A percentile compares a stretch with the other conserved stretches of the same genome.
phyloP scores from a whole-genome alignment of 176 grass and related monocot genomes.

The Hyparrhenia diplandra region DNA sequence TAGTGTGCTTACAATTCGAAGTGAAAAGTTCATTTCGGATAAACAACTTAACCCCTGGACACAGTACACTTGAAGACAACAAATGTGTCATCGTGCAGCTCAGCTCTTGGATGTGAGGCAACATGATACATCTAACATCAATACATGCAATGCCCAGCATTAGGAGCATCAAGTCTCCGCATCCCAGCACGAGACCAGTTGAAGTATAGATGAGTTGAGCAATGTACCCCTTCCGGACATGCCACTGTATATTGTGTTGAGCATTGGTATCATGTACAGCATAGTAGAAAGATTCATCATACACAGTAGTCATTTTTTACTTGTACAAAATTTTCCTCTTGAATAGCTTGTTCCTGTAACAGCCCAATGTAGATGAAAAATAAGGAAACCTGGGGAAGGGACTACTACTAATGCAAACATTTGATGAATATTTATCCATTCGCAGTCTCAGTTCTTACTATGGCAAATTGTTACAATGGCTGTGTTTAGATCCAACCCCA shows the following conservation, averaged over 20 bases:
- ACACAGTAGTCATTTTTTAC: constrained; percentile 28
- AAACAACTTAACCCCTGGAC: constrained; percentile 2
- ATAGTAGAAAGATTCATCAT: constrained; percentile 9
- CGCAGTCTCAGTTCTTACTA: not conserved
- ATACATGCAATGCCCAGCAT: too few relatives aligned
- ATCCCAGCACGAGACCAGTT: not conserved
- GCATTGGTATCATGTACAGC: constrained; percentile 35
- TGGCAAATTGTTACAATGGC: not conserved
- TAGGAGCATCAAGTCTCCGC: too few relatives aligned
- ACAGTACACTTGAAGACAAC: constrained; percentile 13
- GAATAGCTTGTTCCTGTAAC: constrained; percentile 24
- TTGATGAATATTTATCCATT: not conserved
- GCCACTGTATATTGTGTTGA: constrained; percentile 30
- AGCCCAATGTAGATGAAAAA: constrained; percentile 12
- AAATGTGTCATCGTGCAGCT: constrained; percentile 1
- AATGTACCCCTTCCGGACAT: not conserved
- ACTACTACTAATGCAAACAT: not conserved
- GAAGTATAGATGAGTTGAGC: constrained; percentile 15
- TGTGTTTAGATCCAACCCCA: not conserved
- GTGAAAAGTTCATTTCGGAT: not conserved
- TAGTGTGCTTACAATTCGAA: constrained; percentile 10
- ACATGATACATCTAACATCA: not conserved
- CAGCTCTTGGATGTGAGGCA: constrained; percentile 1
- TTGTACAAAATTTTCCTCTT: not conserved
- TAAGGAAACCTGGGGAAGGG: not conserved